A percentile compares a stretch with the other conserved stretches of the same genome.
phyloP scores from a whole-genome alignment of 2,329 filamentous ascomycete genomes.

The Fusarium caatingaense region DNA sequence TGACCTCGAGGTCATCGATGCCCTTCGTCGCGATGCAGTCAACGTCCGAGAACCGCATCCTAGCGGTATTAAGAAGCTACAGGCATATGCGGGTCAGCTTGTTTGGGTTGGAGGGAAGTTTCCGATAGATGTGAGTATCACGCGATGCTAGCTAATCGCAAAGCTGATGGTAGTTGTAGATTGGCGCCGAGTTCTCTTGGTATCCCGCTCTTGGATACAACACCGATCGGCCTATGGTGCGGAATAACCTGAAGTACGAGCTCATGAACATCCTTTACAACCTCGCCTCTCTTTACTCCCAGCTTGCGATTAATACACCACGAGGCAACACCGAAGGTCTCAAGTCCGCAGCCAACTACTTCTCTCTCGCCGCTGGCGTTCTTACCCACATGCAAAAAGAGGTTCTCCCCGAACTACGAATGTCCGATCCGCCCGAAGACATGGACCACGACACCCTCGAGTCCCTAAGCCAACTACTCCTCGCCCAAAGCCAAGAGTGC shows the following conservation, averaged over 20 bases:
- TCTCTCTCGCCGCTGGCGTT: slow-evolving; percentile 87
- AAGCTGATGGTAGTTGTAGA: slow-evolving; percentile 59
- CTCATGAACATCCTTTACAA: slow-evolving; percentile 94
- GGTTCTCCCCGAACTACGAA: slow-evolving; percentile 84
- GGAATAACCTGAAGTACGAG: slow-evolving; percentile 80
- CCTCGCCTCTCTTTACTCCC: slow-evolving; percentile 90
- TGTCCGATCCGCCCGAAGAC: slow-evolving; percentile 87
- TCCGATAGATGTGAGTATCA: slow-evolving; percentile 80
- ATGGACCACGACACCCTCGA: slow-evolving; percentile 92
- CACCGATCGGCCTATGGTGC: slow-evolving; percentile 75
- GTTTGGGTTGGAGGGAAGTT: slow-evolving; percentile 96
- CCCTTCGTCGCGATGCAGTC: slow-evolving; percentile 84
- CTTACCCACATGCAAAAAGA: slow-evolving; percentile 80
- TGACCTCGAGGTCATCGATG: slow-evolving; percentile 86
- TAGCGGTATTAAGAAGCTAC: slow-evolving; percentile 88
- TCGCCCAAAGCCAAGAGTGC: slow-evolving; percentile 96
- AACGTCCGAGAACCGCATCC: slow-evolving; percentile 88
- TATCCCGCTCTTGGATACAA: slow-evolving; percentile 94
- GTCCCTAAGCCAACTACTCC: slow-evolving; percentile 82
- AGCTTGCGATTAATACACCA: slow-evolving; percentile 85
- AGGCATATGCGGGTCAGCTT: slow-evolving; percentile 90
- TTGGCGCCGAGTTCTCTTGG: slow-evolving; percentile 96
- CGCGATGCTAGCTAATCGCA: not conserved
- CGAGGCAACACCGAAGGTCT: slow-evolving; percentile 83
- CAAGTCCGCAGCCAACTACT: slow-evolving; percentile 89